Evolutionary conservation across 352 stramenopile genomes (phyloP), one percentile per base, ranked within the genome.

Genomic region (Globisporangium splendens): DNA sequence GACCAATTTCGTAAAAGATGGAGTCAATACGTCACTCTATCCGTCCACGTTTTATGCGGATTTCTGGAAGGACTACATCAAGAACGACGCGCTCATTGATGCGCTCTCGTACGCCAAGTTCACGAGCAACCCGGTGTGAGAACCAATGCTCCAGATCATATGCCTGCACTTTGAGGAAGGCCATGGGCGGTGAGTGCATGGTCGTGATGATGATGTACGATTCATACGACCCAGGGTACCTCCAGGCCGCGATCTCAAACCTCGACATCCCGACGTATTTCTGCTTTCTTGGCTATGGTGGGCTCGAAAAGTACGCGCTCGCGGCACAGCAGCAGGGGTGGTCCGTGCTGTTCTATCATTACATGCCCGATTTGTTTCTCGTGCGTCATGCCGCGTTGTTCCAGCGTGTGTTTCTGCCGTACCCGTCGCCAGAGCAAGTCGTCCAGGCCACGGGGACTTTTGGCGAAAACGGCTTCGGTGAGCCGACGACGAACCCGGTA

Each of bases 271-370:
- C 76, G 5, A 69, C 79, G 0, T 89, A 87, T 64, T 86, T 89
- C 35, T 89, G 76, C 61, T 89, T 86, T 48, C 46, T 84, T 17
- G 74, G 74, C 1, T 81, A 83, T 39, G 61, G 54, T 8, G 70
- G 54, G 11, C 53, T 81, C 15, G 58, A 71, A 15, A 21, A 61
- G 11, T 84, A 76, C 46, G 73, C 65, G 2, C 47, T 73, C 12
- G 65, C 73, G 1, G 62, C 59, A 28, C 69, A 73, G 43, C 18
- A 46, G 8, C 49, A 56, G 8, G 58, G 59, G 0, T 22, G 17
- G 1, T 59, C 66, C 1, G 73, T 87, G n/a, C 21, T 83, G 1
- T 89, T 89, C 58, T 84, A 81, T 42, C 67, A 86, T 46, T 86
- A 65, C 33, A 54, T 84, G 59, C 79, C 79, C 3, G 76, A 85